Percentiles rank a stretch among this genome's conserved stretches.
phyloP scores from a whole-genome alignment of 1,139 yeast species.

The Candida tetrigidarum region DNA sequence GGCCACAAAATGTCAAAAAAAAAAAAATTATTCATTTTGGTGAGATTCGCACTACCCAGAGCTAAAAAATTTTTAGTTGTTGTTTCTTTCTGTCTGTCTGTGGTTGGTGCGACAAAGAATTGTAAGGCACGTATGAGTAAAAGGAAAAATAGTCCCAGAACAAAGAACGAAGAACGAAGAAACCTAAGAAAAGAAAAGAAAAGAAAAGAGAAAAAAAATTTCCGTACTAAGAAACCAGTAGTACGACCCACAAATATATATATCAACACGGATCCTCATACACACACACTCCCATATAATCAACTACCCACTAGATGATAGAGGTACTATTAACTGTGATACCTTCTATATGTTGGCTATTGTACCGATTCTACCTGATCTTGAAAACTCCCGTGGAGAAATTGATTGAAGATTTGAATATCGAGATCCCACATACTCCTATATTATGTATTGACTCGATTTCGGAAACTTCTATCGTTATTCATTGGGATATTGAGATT shows the following conservation, averaged over 20 bases:
- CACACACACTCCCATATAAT: not conserved
- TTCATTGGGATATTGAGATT: conserved; percentile 49
- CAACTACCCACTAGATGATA: conserved; percentile 27
- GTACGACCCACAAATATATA: conserved; percentile 2
- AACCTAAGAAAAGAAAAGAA: not conserved
- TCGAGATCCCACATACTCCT: conserved; percentile 49
- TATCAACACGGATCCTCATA: too few relatives aligned
- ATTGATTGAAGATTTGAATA: conserved; percentile 38
- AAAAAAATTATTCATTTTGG: not conserved
- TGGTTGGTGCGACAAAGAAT: too few relatives aligned
- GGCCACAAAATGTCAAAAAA: not conserved
- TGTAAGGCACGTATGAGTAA: too few relatives aligned
- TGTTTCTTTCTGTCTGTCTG: too few relatives aligned
- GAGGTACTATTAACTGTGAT: conserved; percentile 46
- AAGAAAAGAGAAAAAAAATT: not conserved
- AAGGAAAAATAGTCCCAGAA: too few relatives aligned
- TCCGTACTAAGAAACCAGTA: not conserved
- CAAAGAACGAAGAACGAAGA: not conserved
- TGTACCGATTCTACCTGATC: conserved; percentile 42
- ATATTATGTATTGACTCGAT: conserved; percentile 44
- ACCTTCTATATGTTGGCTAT: conserved; percentile 47
- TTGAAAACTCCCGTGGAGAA: conserved; percentile 43
- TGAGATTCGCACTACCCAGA: not conserved
- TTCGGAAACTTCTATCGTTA: conserved; percentile 30
- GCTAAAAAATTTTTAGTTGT: not conserved